These are phyloP conservation scores for Vigna radiata DNA, from an alignment of 306 rosid species.

Conservation along the genomic window DNA sequence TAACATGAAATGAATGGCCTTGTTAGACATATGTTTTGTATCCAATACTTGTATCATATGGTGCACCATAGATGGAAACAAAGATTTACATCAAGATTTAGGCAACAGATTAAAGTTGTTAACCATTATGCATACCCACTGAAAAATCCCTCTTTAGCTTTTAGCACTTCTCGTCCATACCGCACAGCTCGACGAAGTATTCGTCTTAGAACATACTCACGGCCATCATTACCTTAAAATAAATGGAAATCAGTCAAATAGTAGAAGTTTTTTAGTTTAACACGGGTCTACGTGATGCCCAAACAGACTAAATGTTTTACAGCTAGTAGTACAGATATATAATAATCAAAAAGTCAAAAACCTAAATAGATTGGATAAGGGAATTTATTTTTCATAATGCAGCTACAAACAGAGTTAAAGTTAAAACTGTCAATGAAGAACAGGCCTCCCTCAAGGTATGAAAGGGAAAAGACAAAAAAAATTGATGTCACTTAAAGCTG, in stretches of 20 bases:
- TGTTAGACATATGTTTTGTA: too few relatives aligned
- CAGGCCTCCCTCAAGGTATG: conserved; percentile 1
- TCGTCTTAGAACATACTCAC: conserved; percentile 96
- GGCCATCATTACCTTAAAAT: conserved; percentile 87
- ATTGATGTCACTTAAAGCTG: neutral
- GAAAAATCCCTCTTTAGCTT: conserved; percentile 94
- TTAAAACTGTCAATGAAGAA: conserved; percentile 1
- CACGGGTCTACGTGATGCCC: conserved; percentile 4
- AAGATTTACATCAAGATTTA: neutral
- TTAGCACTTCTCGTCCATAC: conserved; percentile 89
- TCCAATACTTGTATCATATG: too few relatives aligned
- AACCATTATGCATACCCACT: conserved; percentile 64
- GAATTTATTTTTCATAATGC: conserved; percentile 30
- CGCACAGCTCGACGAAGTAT: conserved; percentile 99
- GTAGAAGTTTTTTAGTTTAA: conserved; percentile 5
- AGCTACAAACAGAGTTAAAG: neutral
- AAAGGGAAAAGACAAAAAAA: conserved; percentile 11
- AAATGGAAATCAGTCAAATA: conserved; percentile 29
- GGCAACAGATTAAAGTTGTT: conserved; percentile 20
- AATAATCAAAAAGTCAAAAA: conserved; percentile 1
- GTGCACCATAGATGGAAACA: neutral
- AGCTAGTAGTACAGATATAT: conserved; percentile 20
- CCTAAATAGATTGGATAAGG: neutral
- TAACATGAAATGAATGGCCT: too few relatives aligned
- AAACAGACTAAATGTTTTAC: conserved; percentile 1